Percentiles rank a stretch among this genome's conserved stretches.
phyloP scores from a whole-genome alignment of 352 stramenopile species.

The Globisporangium spiculum region DNA sequence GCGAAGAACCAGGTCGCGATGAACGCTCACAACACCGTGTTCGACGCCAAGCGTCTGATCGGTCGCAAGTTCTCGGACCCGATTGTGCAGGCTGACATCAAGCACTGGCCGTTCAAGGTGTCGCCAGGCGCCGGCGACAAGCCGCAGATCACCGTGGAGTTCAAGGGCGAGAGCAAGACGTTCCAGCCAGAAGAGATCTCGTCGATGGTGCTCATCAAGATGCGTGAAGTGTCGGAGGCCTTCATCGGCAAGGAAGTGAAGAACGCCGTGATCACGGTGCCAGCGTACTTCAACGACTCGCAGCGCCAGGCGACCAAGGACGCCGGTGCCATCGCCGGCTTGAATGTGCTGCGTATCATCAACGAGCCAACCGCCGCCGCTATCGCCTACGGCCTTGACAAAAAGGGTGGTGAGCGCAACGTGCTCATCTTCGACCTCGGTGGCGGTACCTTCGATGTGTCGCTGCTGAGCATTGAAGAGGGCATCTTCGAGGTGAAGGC shows the following conservation, averaged over 20 bases:
- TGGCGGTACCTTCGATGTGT: conserved; percentile 93
- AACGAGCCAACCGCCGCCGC: conserved; percentile 95
- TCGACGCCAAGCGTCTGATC: not conserved
- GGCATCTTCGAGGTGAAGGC: conserved; percentile 94
- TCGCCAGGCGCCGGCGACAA: conserved; percentile 20
- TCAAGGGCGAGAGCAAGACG: conserved; percentile 64
- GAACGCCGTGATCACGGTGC: conserved; percentile 93
- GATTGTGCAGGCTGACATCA: not conserved
- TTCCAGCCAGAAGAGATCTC: conserved; percentile 83
- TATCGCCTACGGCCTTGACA: conserved; percentile 95
- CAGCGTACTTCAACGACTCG: conserved; percentile 95
- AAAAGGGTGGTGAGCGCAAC: conserved; percentile 91
- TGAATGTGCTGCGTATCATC: conserved; percentile 95
- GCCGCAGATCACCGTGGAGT: conserved; percentile 70
- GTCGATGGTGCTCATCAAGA: conserved; percentile 74
- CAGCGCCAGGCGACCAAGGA: conserved; percentile 95
- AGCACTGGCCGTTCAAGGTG: not conserved
- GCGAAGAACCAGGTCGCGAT: not conserved
- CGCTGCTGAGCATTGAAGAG: conserved; percentile 88
- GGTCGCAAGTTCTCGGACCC: not conserved
- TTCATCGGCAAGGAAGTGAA: conserved; percentile 63
- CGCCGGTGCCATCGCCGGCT: conserved; percentile 85
- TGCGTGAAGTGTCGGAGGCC: conserved; percentile 58
- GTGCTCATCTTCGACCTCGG: conserved; percentile 78
- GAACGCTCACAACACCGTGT: not conserved